Conservation (phyloP, 306 rosid genomes). For the Quillaja saponaria region DNA sequence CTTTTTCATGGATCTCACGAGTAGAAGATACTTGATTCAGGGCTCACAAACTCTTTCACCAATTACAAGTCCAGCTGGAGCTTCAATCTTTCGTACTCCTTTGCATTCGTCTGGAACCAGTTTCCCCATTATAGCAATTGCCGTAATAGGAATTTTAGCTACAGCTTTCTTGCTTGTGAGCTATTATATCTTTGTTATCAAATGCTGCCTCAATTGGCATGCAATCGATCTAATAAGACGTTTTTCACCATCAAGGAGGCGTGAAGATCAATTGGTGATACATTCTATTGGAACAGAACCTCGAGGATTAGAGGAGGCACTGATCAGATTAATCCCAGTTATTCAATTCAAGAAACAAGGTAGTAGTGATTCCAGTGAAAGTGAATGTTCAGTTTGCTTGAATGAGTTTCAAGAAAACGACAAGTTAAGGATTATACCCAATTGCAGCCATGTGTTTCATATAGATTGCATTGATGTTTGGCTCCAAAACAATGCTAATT, state of each 20-base stretch:
- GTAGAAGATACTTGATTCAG: conserved; percentile 50
- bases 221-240: conserved; percentile 78
- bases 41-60: conserved; percentile 52
- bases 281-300: conserved; percentile 40
- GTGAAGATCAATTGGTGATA: conserved; percentile 36
- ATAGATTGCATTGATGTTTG: conserved; percentile 94
- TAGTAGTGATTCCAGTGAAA: conserved; percentile 19
- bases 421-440: conserved; percentile 78
- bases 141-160: conserved; percentile 83
- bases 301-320: conserved; percentile 76
- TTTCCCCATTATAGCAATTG: conserved; percentile 90
- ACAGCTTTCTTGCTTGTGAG: conserved; percentile 82
- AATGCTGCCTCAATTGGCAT: conserved; percentile 97
- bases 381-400: conserved; percentile 89
- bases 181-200: conserved; percentile 93
- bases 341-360: conserved; percentile 55
- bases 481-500: conserved; percentile 89
- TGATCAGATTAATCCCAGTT: conserved; percentile 78
- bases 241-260: conserved; percentile 56
- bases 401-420: conserved; percentile 75
- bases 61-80: conserved; percentile 40
- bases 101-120: conserved; percentile 51
- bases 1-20: conserved; percentile 62
- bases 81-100: conserved; percentile 44
- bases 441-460: conserved; percentile 81